A percentile compares a stretch with the other conserved stretches of the same genome.
phyloP scores from a whole-genome alignment of 2,329 filamentous ascomycete genomes.

The Orbilia oligospora region DNA sequence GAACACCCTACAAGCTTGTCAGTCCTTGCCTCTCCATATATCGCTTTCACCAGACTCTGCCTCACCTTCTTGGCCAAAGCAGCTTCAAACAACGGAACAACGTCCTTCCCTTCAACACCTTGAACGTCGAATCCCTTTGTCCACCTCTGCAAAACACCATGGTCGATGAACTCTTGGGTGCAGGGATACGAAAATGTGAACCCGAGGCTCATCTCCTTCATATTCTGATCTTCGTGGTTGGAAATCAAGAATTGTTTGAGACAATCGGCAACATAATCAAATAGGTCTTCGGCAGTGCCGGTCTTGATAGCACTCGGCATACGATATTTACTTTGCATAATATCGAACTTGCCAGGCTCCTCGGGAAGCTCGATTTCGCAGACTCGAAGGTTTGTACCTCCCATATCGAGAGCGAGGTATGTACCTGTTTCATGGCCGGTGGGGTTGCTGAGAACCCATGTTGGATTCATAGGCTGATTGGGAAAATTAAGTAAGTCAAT shows the following conservation, averaged over 20 bases:
- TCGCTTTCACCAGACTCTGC: background rate
- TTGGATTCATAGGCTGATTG: conserved; percentile 92
- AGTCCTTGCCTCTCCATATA: conserved; percentile 50
- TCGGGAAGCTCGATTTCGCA: conserved; percentile 92
- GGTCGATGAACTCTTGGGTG: conserved; percentile 92
- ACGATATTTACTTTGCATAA: conserved; percentile 95
- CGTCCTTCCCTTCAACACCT: conserved; percentile 90
- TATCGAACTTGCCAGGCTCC: conserved; percentile 89
- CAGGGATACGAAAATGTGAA: conserved; percentile 98
- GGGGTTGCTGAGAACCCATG: conserved; percentile 93
- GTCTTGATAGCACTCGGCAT: conserved; percentile 95
- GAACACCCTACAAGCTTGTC: conserved; percentile 76
- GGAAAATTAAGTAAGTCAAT: conserved; percentile 27
- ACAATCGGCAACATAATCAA: conserved; percentile 95
- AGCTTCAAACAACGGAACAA: conserved; percentile 87
- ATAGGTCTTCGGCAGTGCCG: conserved; percentile 85
- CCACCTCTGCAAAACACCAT: conserved; percentile 93
- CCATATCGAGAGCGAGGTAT: conserved; percentile 93
- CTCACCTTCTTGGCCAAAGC: conserved; percentile 78
- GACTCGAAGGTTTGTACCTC: conserved; percentile 93
- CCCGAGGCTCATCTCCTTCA: conserved; percentile 81
- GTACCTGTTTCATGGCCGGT: conserved; percentile 89
- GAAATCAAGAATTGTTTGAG: conserved; percentile 90
- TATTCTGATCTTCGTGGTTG: conserved; percentile 78
- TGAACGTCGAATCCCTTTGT: conserved; percentile 97